Conservation (phyloP, 176 grass and related monocot species). For the Eleusine coracana region DNA sequence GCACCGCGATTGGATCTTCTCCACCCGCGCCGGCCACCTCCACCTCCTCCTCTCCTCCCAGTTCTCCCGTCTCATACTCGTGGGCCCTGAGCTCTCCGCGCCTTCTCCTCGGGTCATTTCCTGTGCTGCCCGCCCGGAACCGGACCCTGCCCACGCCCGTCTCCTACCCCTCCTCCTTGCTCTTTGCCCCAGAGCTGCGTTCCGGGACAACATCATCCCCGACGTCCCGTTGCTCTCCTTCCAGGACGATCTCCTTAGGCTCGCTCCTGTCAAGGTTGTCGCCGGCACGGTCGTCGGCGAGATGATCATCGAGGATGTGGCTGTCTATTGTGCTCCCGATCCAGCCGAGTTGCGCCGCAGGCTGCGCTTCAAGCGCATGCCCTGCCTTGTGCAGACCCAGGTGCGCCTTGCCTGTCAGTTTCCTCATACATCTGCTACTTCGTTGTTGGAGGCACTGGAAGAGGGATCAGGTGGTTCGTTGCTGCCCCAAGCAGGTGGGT, state of each 20-base stretch:
- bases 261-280: slow-evolving; percentile 44
- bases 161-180: slow-evolving; percentile 70
- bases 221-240: slow-evolving; percentile 79
- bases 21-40: slow-evolving; percentile 72
- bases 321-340: slow-evolving; percentile 20
- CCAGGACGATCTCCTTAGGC: slow-evolving; percentile 62
- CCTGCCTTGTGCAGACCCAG: slow-evolving; percentile 87
- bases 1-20: slow-evolving; percentile 94
- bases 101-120: slow-evolving; percentile 42
- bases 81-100: slow-evolving; percentile 46
- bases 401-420: slow-evolving; percentile 44
- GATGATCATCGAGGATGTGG: slow-evolving; percentile 91
- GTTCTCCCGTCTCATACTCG: slow-evolving; percentile 65
- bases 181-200: slow-evolving; percentile 66
- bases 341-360: slow-evolving; percentile 46
- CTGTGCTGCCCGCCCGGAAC: slow-evolving; percentile 39
- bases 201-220: slow-evolving; percentile 40
- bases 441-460: slow-evolving; percentile 34
- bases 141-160: slow-evolving; percentile 39
- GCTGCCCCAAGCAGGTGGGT: slow-evolving; percentile 37
- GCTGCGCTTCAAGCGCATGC: slow-evolving; percentile 88
- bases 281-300: slow-evolving; percentile 63
- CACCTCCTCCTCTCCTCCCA: slow-evolving; percentile 72
- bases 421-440: slow-evolving; percentile 7
- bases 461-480: slow-evolving; percentile 34